phyloP scores from a whole-genome alignment of 257 asterid genomes.

The Salvia miltiorrhiza region DNA sequence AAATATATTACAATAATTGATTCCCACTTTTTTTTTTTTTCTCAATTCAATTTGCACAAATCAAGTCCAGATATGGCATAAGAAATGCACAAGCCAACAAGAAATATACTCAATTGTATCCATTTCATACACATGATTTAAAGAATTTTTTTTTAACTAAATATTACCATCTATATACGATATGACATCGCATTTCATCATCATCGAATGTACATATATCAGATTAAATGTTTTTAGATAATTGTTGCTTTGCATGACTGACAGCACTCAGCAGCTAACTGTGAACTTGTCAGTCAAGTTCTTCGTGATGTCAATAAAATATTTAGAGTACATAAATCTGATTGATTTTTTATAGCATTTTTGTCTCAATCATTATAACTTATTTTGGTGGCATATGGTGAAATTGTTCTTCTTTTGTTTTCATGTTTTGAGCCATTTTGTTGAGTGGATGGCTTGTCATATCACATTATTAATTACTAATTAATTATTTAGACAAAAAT shows the following conservation, averaged over 20 bases:
- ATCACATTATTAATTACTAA: slow-evolving; percentile 1
- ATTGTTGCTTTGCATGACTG: no score
- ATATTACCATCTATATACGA: no score
- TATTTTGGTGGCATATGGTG: slow-evolving; percentile 3
- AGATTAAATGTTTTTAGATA: no score
- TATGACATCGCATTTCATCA: no score
- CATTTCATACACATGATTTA: slow-evolving; percentile 4
- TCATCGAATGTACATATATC: no score
- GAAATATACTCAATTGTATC: slow-evolving; percentile 24
- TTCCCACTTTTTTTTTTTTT: background rate
- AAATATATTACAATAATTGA: background rate
- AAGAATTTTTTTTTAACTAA: no score
- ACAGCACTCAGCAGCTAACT: no score
- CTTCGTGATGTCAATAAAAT: no score
- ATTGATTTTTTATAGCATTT: background rate
- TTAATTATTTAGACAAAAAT: background rate
- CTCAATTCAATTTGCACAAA: slow-evolving; percentile 28
- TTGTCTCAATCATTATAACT: slow-evolving; percentile 1
- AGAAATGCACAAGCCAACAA: background rate
- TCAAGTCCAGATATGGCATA: slow-evolving; percentile 6
- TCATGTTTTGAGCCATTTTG: background rate
- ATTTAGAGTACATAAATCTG: background rate
- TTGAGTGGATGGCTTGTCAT: slow-evolving; percentile 11
- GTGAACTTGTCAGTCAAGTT: no score
- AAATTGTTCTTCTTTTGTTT: background rate